Evolutionary conservation across 2,329 filamentous ascomycete genomes (phyloP).

Genomic region (Corinectria fuckeliana): DNA sequence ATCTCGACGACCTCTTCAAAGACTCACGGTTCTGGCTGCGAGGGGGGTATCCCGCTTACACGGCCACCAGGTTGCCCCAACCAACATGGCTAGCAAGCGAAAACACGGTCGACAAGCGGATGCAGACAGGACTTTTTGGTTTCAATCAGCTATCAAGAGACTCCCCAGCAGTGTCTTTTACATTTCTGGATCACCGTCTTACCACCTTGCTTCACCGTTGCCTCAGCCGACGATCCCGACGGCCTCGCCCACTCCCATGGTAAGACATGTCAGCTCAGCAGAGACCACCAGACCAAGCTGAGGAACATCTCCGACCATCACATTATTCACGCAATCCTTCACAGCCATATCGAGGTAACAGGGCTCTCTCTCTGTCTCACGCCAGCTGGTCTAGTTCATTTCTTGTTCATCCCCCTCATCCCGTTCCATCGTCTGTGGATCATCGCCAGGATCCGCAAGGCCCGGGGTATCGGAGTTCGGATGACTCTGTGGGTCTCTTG

Average conservation of each 20-base stretch:
- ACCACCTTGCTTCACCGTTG: background rate
- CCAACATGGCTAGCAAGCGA: background rate
- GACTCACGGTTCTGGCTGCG: background rate
- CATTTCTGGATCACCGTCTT: background rate
- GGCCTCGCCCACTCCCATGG: background rate
- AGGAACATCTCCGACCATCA: background rate
- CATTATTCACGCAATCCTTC: background rate
- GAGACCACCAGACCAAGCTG: background rate
- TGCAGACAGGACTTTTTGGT: too few relatives aligned
- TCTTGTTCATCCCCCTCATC: background rate
- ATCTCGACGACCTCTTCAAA: slow-evolving; percentile 15
- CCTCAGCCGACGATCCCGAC: background rate
- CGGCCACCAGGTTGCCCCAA: background rate
- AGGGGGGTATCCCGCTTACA: background rate
- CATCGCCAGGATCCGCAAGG: too few relatives aligned
- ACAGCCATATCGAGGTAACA: background rate
- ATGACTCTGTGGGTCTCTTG: too few relatives aligned
- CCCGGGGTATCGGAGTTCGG: too few relatives aligned
- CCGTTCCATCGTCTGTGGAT: too few relatives aligned
- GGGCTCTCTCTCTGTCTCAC: background rate
- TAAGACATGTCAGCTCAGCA: background rate
- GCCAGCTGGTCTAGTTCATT: background rate
- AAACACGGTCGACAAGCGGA: background rate
- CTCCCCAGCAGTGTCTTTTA: too few relatives aligned
- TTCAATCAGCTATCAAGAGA: too few relatives aligned